Conservation (phyloP, 2,329 filamentous ascomycete species). For the Arthroderma uncinatum region DNA sequence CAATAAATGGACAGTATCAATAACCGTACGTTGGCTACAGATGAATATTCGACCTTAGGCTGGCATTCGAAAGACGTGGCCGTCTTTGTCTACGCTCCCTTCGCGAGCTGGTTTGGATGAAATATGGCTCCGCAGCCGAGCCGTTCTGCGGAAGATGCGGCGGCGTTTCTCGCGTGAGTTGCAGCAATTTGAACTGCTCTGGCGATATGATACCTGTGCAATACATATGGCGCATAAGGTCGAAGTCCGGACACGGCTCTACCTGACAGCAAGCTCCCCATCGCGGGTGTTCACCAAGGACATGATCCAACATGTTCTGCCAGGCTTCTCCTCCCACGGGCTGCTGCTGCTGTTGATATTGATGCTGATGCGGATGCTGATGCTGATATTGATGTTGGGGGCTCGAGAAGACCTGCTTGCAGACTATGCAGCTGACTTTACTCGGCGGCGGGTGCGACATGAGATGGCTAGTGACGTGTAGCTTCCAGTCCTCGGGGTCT, state of each 20-base stretch:
- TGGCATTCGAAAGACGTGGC: not conserved
- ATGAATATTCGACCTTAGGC: not conserved
- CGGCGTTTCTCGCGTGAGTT: slow-evolving; percentile 22
- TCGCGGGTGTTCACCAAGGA: slow-evolving; percentile 32
- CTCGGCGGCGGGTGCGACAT: slow-evolving; percentile 30
- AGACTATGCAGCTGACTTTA: slow-evolving; percentile 36
- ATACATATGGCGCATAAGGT: slow-evolving; percentile 38
- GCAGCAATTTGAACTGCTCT: slow-evolving; percentile 35
- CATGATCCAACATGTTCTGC: slow-evolving; percentile 34
- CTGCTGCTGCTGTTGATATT: not conserved
- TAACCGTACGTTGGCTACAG: not conserved
- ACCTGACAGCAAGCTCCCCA: slow-evolving; percentile 30
- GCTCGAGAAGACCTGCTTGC: slow-evolving; percentile 20
- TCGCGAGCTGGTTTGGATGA: not conserved
- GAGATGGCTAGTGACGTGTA: slow-evolving; percentile 37
- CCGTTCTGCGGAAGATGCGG: not conserved
- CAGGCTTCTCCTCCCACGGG: slow-evolving; percentile 24
- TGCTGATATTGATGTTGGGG: slow-evolving; percentile 10
- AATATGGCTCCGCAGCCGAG: not conserved
- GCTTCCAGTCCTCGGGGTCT: slow-evolving; percentile 31
- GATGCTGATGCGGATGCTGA: not conserved
- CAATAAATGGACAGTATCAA: not conserved
- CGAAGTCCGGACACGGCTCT: slow-evolving; percentile 32
- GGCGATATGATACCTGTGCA: slow-evolving; percentile 32
- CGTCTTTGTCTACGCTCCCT: slow-evolving; percentile 3